Evolutionary conservation across 768 basidiomycete genomes (phyloP).

Genomic region (Trametes cingulata): DNA sequence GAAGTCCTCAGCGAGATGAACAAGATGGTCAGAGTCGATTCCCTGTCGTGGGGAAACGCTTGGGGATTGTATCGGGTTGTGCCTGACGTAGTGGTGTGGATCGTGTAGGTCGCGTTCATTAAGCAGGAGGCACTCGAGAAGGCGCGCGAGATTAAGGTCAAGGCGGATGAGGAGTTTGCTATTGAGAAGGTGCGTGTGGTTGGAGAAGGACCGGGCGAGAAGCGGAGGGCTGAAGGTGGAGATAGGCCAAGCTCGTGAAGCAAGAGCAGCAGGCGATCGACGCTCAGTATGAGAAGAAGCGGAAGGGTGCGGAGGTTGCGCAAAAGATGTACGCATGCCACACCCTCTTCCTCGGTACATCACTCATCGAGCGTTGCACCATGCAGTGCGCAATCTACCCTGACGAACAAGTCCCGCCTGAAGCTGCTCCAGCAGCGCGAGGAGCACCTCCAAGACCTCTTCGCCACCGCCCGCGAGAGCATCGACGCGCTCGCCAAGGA

Average conservation of each 20-base stretch:
- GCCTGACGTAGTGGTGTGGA: not conserved
- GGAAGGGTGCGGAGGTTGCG: slow-evolving; percentile 88
- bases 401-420: slow-evolving; percentile 95
- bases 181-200: slow-evolving; percentile 81
- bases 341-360: not conserved
- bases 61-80: slow-evolving; percentile 3
- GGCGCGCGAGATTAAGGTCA: slow-evolving; percentile 93
- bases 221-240: not conserved
- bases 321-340: slow-evolving; percentile 83
- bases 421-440: slow-evolving; percentile 88
- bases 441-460: slow-evolving; percentile 89
- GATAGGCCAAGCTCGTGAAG: slow-evolving; percentile 93
- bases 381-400: slow-evolving; percentile 85
- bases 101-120: slow-evolving; percentile 87
- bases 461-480: slow-evolving; percentile 65
- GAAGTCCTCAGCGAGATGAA: slow-evolving; percentile 97
- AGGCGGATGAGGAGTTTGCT: slow-evolving; percentile 98
- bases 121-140: slow-evolving; percentile 98
- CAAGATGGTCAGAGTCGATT: slow-evolving; percentile 79
- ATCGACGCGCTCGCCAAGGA: slow-evolving; percentile 65
- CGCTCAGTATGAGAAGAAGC: slow-evolving; percentile 92
- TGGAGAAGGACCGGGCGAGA: not conserved
- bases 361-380: too few species aligned
- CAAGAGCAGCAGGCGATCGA: slow-evolving; percentile 96
- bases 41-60: not conserved